These are phyloP conservation scores for Pelargonium myrrhifolium DNA, from an alignment of 441 rosid species.

Conservation along the genomic window DNA sequence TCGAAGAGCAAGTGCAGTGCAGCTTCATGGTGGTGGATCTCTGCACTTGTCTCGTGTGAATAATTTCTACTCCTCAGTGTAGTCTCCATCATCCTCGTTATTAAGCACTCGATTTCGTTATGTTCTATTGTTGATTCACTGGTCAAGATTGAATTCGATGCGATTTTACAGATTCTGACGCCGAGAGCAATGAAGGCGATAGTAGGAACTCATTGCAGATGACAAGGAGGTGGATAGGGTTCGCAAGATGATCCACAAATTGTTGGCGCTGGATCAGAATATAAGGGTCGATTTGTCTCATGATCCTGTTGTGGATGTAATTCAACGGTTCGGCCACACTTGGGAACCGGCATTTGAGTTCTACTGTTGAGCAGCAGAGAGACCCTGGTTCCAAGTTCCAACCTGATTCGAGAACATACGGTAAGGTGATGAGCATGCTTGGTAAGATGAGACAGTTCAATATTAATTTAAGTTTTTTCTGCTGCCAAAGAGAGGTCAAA, in stretches of 20 bases:
- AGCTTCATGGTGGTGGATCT: conserved; percentile 40
- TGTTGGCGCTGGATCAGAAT: conserved; percentile 68
- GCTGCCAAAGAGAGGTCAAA: conserved; percentile 88
- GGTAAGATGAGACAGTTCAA: conserved; percentile 78
- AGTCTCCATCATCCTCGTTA: conserved; percentile 35
- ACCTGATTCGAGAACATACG: conserved; percentile 70
- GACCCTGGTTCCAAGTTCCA: conserved; percentile 40
- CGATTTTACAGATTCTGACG: too few species aligned
- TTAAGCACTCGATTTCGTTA: conserved; percentile 48
- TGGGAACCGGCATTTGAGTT: conserved; percentile 78
- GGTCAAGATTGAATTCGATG: conserved; percentile 20
- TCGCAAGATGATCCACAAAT: conserved; percentile 76
- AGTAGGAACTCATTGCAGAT: conserved; percentile 27
- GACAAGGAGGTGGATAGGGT: conserved; percentile 53
- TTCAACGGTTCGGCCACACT: conserved; percentile 60
- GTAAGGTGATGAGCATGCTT: conserved; percentile 59
- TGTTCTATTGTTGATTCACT: conserved; percentile 18
- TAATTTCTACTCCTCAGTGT: conserved; percentile 41
- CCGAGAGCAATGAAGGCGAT: too few species aligned
- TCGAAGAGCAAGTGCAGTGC: too few species aligned
- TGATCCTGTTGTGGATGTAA: conserved; percentile 49
- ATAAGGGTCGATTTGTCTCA: conserved; percentile 44
- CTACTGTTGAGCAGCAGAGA: conserved; percentile 71
- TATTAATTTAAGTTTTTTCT: conserved; percentile 71
- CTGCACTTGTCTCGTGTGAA: conserved; percentile 49